A percentile compares a stretch with the other conserved stretches of the same genome.
Conservation (phyloP, 305 asterid genomes). For the Fraxinus nigra region DNA sequence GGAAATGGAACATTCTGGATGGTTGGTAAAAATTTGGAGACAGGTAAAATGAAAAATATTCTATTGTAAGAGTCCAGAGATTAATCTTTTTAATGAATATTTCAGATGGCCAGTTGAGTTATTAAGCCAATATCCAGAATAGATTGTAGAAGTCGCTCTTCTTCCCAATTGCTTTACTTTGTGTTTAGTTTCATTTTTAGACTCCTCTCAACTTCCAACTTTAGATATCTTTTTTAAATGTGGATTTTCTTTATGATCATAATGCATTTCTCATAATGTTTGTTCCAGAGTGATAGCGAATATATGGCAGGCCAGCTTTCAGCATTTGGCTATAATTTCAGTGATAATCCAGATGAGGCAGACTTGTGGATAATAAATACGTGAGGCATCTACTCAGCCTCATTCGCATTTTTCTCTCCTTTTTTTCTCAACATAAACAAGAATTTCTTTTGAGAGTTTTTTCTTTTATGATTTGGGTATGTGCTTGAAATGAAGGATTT, state of each 20-base stretch:
- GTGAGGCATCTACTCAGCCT: slow-evolving; percentile 42
- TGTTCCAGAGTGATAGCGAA: slow-evolving; percentile 83
- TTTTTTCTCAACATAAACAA: not conserved
- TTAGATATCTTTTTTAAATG: not conserved
- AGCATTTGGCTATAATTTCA: slow-evolving; percentile 81
- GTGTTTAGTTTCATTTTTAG: not conserved
- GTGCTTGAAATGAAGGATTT: not conserved
- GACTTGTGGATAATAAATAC: slow-evolving; percentile 93
- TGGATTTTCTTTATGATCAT: slow-evolving; percentile 10
- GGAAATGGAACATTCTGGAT: slow-evolving; percentile 6
- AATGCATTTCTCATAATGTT: slow-evolving; percentile 7
- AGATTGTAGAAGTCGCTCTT: slow-evolving; percentile 9
- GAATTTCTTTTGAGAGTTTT: not conserved
- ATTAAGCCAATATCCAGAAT: not conserved
- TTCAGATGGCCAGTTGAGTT: not conserved
- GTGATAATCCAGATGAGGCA: slow-evolving; percentile 80
- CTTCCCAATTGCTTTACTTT: slow-evolving; percentile 3
- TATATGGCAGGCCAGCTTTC: slow-evolving; percentile 98
- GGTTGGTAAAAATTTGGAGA: not conserved
- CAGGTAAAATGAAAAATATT: not conserved
- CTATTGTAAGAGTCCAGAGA: not conserved
- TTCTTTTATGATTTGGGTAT: not conserved
- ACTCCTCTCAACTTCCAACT: slow-evolving; percentile 3
- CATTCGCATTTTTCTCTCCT: not conserved
- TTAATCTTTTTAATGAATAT: not conserved